Percentiles rank a stretch among this genome's conserved stretches.
Conservation (phyloP, 2,329 filamentous ascomycete genomes). For the Thielaviopsis ethacetica region DNA sequence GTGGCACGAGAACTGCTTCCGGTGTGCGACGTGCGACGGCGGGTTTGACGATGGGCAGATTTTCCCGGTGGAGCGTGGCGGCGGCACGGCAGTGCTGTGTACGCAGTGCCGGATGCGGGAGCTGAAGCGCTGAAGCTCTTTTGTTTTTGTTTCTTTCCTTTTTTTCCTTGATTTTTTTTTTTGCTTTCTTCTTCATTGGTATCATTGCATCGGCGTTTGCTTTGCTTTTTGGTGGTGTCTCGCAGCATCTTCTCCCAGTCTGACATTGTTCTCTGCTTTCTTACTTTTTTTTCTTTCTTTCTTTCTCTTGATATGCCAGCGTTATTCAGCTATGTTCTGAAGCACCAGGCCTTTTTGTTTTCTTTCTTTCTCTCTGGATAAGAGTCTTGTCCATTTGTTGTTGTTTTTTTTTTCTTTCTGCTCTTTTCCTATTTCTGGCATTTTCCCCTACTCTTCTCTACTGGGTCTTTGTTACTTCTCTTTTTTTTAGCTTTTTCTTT, state of each 20-base stretch:
- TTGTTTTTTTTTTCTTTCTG: not conserved
- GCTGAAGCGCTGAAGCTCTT: constrained; percentile 31
- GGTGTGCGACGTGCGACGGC: constrained; percentile 48
- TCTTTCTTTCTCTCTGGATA: not conserved
- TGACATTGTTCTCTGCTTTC: not conserved
- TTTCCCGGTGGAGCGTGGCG: constrained; percentile 38
- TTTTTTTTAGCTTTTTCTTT: not conserved
- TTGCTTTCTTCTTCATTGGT: not conserved
- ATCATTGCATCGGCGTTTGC: constrained; percentile 9
- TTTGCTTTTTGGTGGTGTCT: not conserved
- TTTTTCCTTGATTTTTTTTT: not conserved
- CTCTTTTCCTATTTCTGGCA: not conserved
- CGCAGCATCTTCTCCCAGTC: not conserved
- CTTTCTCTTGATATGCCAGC: not conserved
- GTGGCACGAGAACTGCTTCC: constrained; percentile 89
- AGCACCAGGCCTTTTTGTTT: constrained; percentile 1
- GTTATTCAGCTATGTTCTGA: not conserved
- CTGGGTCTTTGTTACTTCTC: not conserved
- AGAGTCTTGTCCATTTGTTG: not conserved
- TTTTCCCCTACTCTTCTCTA: not conserved
- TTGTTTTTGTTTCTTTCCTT: not conserved
- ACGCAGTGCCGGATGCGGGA: constrained; percentile 43
- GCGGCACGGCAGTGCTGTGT: constrained; percentile 38
- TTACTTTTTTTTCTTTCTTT: constrained; percentile 1
- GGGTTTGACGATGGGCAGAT: constrained; percentile 50